phyloP scores from a whole-genome alignment of 2,329 filamentous ascomycete species.

The Helicocarpus griseus region DNA sequence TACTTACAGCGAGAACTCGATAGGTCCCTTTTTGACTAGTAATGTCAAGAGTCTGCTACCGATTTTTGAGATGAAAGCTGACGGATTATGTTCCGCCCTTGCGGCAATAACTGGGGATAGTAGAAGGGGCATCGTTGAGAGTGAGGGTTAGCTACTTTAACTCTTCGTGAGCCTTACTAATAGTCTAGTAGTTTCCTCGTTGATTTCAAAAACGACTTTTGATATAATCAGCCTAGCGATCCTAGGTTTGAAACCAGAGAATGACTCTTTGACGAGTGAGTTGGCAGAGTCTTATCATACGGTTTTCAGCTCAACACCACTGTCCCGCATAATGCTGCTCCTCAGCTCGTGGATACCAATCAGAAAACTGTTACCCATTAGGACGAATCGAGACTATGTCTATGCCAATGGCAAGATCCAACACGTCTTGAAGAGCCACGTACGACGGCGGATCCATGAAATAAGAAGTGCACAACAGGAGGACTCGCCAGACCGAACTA shows the following conservation, averaged over 20 bases:
- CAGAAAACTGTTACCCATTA: conserved; percentile 1
- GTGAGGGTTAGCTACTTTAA: neutral
- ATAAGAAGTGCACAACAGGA: neutral
- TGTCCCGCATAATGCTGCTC: conserved; percentile 2
- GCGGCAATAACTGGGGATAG: neutral
- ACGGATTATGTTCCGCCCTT: neutral
- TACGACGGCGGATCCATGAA: neutral
- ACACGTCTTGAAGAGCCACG: conserved; percentile 1
- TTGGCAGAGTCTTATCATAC: neutral
- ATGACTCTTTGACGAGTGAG: neutral
- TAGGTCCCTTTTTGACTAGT: conserved; percentile 1
- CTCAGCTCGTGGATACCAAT: neutral
- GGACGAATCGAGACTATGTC: conserved; percentile 3
- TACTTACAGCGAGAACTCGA: neutral
- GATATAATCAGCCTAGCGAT: conserved; percentile 4
- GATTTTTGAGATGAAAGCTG: neutral
- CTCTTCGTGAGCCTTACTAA: neutral
- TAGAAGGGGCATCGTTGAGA: neutral
- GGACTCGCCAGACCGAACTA: neutral
- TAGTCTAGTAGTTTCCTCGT: neutral
- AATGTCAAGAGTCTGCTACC: conserved; percentile 3
- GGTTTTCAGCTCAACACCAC: neutral
- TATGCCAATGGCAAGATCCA: neutral
- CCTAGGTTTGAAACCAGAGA: neutral
- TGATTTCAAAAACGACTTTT: neutral